phyloP scores from a whole-genome alignment of 2,329 filamentous ascomycete genomes.

The Claviceps capensis region DNA sequence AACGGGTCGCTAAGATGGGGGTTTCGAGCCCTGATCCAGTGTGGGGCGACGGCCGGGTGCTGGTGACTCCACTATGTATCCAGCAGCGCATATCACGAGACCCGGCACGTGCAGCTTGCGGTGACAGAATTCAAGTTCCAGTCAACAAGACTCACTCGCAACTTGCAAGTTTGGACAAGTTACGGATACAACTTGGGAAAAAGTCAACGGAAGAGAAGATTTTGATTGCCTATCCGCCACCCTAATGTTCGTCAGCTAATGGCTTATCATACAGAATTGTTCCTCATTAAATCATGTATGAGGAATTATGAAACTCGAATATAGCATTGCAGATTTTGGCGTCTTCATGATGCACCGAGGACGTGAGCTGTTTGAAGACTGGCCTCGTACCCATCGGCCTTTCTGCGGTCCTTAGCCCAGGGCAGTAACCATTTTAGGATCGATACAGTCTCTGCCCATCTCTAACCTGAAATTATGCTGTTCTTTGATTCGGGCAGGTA shows the following conservation, averaged over 20 bases:
- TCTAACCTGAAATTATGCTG: background rate
- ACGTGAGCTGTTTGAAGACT: background rate
- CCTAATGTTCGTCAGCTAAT: background rate
- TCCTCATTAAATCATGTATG: background rate
- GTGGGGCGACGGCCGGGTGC: background rate
- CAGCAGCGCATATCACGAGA: background rate
- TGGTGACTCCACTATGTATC: background rate
- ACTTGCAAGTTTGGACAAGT: background rate
- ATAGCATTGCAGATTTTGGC: background rate
- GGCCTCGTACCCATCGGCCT: background rate
- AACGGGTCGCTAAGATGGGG: constrained; percentile 26
- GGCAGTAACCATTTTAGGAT: background rate
- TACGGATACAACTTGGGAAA: too few species aligned
- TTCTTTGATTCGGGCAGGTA: background rate
- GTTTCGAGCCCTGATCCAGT: constrained; percentile 23
- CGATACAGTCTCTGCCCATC: background rate
- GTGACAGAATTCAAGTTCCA: too few species aligned
- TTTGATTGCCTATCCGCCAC: background rate
- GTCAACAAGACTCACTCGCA: background rate
- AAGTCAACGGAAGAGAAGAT: background rate
- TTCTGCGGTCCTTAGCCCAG: background rate
- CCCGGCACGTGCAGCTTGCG: background rate
- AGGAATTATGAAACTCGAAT: background rate
- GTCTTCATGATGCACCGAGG: background rate
- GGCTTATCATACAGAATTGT: background rate